Conservation (phyloP, 1,139 yeast genomes). For the Suhomyces guaymorum region DNA sequence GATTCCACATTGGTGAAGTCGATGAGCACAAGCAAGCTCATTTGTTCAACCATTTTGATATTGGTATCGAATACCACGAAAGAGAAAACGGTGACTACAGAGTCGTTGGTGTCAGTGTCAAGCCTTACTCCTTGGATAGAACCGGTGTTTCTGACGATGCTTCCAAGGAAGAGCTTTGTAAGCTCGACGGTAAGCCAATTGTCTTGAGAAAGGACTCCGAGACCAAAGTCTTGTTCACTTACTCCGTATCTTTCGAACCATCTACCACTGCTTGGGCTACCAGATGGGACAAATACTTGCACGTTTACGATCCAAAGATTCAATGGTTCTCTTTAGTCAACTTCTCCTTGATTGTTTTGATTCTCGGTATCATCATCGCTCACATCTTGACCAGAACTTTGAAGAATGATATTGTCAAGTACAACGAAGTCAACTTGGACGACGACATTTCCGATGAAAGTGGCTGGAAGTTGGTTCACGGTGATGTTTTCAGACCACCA, state of each 20-base stretch:
- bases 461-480: constrained; percentile 97
- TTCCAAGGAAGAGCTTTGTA: constrained; percentile 36
- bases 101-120: constrained; percentile 86
- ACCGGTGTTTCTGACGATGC: constrained; percentile 25
- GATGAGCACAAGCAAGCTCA: constrained; percentile 51
- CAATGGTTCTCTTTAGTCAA: constrained; percentile 94
- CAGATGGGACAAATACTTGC: constrained; percentile 96
- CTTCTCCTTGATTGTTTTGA: constrained; percentile 76
- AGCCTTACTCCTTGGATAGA: constrained; percentile 65
- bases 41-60: constrained; percentile 78
- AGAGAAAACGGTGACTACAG: constrained; percentile 70
- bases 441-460: constrained; percentile 89
- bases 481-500: constrained; percentile 93
- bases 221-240: constrained; percentile 38
- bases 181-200: constrained; percentile 30
- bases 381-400: constrained; percentile 80
- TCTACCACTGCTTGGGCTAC: constrained; percentile 93
- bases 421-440: constrained; percentile 85
- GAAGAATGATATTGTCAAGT: constrained; percentile 81
- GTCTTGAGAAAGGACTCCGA: constrained; percentile 32
- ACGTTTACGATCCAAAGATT: constrained; percentile 86
- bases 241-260: constrained; percentile 58
- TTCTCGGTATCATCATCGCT: constrained; percentile 75
- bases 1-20: constrained; percentile 74
- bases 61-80: constrained; percentile 77